Evolutionary conservation across 1,284 basidiomycete species (phyloP), one percentile per base, ranked within the genome.

Genomic region (Cutaneotrichosporon cutaneum): DNA sequence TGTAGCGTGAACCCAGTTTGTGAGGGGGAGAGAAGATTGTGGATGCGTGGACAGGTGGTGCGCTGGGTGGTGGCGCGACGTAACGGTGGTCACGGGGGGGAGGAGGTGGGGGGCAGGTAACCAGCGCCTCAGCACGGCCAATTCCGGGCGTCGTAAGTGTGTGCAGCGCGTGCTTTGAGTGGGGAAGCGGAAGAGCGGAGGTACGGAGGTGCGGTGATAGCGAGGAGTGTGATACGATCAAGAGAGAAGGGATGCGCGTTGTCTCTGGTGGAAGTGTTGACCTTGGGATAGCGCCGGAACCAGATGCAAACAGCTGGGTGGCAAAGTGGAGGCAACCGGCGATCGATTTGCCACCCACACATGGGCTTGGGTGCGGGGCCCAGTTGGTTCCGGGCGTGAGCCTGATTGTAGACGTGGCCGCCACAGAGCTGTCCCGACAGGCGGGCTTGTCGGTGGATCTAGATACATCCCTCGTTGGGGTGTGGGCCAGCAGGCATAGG

Each of bases 311-410:
- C 39, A 42, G 18, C 16, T 14, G n/a, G 39, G 18, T 42, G 18
- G 18, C 39, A 42, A n/a, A 42, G 39, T 42, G 39, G 39, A 42
- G 39, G 39, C 39, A 2, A 7, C 39, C 7, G 18, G 3, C 18
- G 39, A 42, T 42, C 39, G 18, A 42, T 42, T 42, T 42, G 39
- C 39, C 39, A 42, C 39, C 39, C 39, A 42, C n/a, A n/a, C n/a
- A n/a, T n/a, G n/a, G n/a, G n/a, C n/a, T n/a, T n/a, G n/a, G n/a
- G n/a, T n/a, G n/a, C n/a, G n/a, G n/a, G n/a, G n/a, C n/a, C n/a
- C n/a, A n/a, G n/a, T n/a, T n/a, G n/a, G n/a, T n/a, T n/a, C n/a
- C n/a, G n/a, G n/a, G n/a, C n/a, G n/a, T n/a, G n/a, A n/a, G n/a
- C n/a, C n/a, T n/a, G n/a, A n/a, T n/a, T 36, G 35, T 36, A 16